Conservation (phyloP, 345 rosid species). For the Melastoma malabathricum region DNA sequence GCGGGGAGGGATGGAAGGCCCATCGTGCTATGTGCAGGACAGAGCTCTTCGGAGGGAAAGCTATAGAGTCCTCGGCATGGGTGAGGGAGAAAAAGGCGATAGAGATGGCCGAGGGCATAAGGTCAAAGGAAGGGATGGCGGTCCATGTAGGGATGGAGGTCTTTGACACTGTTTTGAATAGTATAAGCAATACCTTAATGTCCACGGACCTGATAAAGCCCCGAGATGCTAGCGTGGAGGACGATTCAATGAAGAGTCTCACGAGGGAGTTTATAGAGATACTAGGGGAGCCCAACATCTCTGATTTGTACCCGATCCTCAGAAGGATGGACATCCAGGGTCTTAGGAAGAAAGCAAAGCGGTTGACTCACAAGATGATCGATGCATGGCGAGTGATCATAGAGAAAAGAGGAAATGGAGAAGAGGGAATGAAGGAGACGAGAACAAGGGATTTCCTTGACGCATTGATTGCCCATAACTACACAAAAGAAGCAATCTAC, state of each 20-base stretch:
- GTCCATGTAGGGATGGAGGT: constrained; percentile 18
- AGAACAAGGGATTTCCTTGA: constrained; percentile 17
- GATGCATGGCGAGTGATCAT: neutral
- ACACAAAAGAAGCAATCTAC: constrained; percentile 13
- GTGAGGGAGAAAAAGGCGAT: constrained; percentile 13
- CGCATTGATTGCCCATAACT: constrained; percentile 17
- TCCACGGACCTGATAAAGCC: constrained; percentile 17
- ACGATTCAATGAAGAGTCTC: constrained; percentile 13
- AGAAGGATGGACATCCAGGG: constrained; percentile 18
- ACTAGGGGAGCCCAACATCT: constrained; percentile 19
- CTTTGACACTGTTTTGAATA: constrained; percentile 17
- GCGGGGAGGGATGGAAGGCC: constrained; percentile 19
- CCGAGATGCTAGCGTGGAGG: constrained; percentile 7
- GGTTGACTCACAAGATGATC: constrained; percentile 12
- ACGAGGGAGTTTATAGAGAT: constrained; percentile 11
- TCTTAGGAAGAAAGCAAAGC: constrained; percentile 12
- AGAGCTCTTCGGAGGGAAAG: constrained; percentile 20
- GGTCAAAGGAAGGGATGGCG: constrained; percentile 15
- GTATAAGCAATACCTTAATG: constrained; percentile 18
- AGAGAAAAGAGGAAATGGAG: constrained; percentile 8
- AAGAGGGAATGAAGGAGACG: constrained; percentile 5
- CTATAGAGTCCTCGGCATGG: constrained; percentile 9
- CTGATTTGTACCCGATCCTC: constrained; percentile 20
- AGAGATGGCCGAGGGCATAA: constrained; percentile 16
- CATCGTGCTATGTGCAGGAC: constrained; percentile 11